phyloP scores from a whole-genome alignment of 768 basidiomycete genomes.

The Podaxis pistillaris region DNA sequence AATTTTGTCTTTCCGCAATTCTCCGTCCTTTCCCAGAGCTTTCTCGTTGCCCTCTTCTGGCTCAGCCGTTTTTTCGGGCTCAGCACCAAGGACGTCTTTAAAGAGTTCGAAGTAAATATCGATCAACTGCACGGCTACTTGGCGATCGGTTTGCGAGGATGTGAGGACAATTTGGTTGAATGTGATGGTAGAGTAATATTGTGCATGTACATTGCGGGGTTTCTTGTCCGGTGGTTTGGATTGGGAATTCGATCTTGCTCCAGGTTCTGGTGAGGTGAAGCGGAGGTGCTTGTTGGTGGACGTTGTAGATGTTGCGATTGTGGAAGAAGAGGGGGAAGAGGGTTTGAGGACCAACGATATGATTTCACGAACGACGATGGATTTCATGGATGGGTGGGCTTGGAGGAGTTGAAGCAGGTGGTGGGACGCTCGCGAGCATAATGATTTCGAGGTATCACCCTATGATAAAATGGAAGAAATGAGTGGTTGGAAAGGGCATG shows the following conservation, averaged over 20 bases:
- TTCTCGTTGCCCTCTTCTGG: conserved; percentile 38
- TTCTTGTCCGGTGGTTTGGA: conserved; percentile 36
- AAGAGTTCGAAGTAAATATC: conserved; percentile 96
- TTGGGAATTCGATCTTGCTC: conserved; percentile 30
- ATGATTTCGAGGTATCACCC: conserved; percentile 87
- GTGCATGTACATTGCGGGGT: conserved; percentile 64
- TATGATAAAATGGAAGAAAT: conserved; percentile 25
- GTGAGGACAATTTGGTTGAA: conserved; percentile 89
- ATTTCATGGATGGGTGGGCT: conserved; percentile 90
- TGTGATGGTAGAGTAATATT: conserved; percentile 92
- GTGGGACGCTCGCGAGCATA: conserved; percentile 89
- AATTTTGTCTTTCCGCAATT: conserved; percentile 26
- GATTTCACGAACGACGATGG: conserved; percentile 84
- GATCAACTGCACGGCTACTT: conserved; percentile 75
- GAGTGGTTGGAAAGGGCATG: background rate
- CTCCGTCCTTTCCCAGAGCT: conserved; percentile 31
- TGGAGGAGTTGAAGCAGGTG: conserved; percentile 89
- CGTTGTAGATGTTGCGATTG: conserved; percentile 30
- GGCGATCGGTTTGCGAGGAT: conserved; percentile 50
- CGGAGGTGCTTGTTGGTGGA: conserved; percentile 47
- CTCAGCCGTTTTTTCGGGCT: conserved; percentile 30
- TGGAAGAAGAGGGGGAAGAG: conserved; percentile 32
- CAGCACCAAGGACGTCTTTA: conserved; percentile 77
- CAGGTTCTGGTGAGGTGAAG: conserved; percentile 41
- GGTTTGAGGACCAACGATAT: conserved; percentile 75